Base-by-base conservation (phyloP, 2,329 filamentous ascomycete genomes). In the Septoria linicola region DNA sequence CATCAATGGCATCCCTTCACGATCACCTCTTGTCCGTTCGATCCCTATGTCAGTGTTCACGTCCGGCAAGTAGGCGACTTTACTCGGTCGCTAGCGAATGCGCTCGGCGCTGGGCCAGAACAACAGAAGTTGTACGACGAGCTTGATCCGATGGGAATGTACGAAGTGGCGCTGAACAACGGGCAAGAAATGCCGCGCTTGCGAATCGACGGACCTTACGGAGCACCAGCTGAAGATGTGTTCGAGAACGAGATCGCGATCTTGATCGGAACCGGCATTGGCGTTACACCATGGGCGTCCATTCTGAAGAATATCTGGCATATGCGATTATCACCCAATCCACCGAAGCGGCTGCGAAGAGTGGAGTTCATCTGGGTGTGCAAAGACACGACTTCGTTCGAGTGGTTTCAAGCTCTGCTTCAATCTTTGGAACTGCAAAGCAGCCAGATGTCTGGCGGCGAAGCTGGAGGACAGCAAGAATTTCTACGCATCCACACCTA, bases 321-420 rank as follows among this genome's bases (percentile, higher is more conserved):
- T 70, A 80, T 95, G 65, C 89, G 93, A 57, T 86, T 93, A 59
- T 83, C 85, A 13, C 91, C 92, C 6, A 93, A 96, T 75, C 89
- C 91, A 19, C 91, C 92, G 1, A 84, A 82, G 42, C 88, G 92
- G 66, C 84, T 99, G 40, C 88, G 90, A 53, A 87, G 93, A 70
- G 92, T 99, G 25, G 93, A 99, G 71, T 99, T 99, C 73, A 95
- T 99, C 76, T 99, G 93, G 93, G 86, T 97, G 44, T 96, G 92
- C 80, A 93, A 88, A 70, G 91, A 96, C 66, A 96, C 91, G 0
- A 87, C 82, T 27, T 96, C 91, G 0, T 99, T 99, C 66, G 93
- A 97, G 73, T 99, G 93, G 93, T 97, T 99, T 78, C 93, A 99
- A 70, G 90, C 88, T 1, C 83, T 99, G 1, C 81, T 99, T 13